Evolutionary conservation across 2,329 filamentous ascomycete genomes (phyloP), one percentile per base, ranked within the genome.

Genomic region (Penicillium griseofulvum): DNA sequence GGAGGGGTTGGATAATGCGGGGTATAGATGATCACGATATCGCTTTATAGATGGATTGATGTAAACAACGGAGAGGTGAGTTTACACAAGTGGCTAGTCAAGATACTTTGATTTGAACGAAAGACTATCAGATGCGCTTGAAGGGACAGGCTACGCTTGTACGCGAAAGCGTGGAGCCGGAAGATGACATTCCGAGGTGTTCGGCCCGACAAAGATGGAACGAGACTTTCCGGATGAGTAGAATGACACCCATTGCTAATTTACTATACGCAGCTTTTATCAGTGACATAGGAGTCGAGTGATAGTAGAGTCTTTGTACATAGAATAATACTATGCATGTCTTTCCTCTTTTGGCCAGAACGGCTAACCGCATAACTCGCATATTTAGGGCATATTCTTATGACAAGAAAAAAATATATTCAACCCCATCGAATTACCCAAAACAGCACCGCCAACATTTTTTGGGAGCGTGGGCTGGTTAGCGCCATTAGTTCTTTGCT

Each of bases 141-240:
- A 24, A 39, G 7, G 9, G 5, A 17, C 11, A 8, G 12, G n/a
- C 26, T 29, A 17, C 39, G 17, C 42, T 31, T 37, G 19, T 24
- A 9, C 16, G 46, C 34, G 24, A 28, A 26, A 26, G 22, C 17
- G 29, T 42, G 51, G 22, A 42, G 14, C 29, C 45, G 52, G 52
- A 51, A 54, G 4, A 37, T 54, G 39, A 50, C 16, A 38, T 50
- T 8, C 52, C 45, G 52, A 50, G 16, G 31, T 12, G 31, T 24
- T 49, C 45, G 52, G 45, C 10, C 37, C 51, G 45, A 49, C 22
- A 29, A 12, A 24, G 14, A 51, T 54, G 46, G 46, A 50, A 45
- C 29, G 46, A 39, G 38, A 50, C 2, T 16, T 50, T 42, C 52
- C 39, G 39, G 17, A 33, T 36, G 22, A 16, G 36, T 26, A 36